Evolutionary conservation across 2,329 filamentous ascomycete genomes (phyloP).

Genomic region (Aspergillus clavatus): DNA sequence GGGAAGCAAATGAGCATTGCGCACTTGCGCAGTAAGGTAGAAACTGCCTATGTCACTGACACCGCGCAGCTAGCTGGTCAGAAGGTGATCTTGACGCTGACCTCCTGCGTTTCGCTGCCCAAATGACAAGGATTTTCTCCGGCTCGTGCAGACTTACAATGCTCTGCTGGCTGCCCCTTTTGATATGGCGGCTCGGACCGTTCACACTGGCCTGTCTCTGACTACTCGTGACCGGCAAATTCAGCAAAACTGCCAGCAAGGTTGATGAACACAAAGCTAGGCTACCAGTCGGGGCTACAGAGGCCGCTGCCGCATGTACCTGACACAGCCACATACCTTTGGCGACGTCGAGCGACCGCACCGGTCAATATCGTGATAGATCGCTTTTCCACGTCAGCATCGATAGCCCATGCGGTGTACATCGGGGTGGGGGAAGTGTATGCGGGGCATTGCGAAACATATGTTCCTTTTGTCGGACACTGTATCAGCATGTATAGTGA

Average conservation of each 20-base stretch:
- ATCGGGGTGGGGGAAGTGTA: constrained; percentile 17
- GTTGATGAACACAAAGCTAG: constrained; percentile 8
- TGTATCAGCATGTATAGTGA: constrained; percentile 19
- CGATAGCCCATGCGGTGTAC: constrained; percentile 17
- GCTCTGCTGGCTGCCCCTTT: constrained; percentile 11
- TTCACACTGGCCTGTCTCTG: constrained; percentile 15
- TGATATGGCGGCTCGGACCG: constrained; percentile 29
- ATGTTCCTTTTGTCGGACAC: constrained; percentile 18
- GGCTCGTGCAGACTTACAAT: constrained; percentile 16
- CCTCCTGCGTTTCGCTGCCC: constrained; percentile 26
- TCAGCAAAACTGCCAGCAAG: constrained; percentile 10
- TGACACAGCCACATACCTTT: constrained; percentile 24
- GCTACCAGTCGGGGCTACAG: constrained; percentile 8
- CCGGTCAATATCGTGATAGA: constrained; percentile 27
- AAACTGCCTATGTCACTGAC: constrained; percentile 4
- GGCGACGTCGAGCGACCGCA: constrained; percentile 21
- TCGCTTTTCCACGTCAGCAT: constrained; percentile 31
- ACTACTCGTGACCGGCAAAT: constrained; percentile 13
- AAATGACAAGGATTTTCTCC: constrained; percentile 20
- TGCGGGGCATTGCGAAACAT: constrained; percentile 22
- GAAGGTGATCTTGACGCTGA: constrained; percentile 11
- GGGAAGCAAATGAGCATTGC: constrained; percentile 4
- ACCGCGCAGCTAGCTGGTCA: constrained; percentile 1
- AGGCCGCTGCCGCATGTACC: constrained; percentile 17
- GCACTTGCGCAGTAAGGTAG: constrained; percentile 7